These are phyloP conservation scores for Dothideomycetes sp. DNA, from an alignment of 2,329 filamentous ascomycete species.

Conservation along the genomic window DNA sequence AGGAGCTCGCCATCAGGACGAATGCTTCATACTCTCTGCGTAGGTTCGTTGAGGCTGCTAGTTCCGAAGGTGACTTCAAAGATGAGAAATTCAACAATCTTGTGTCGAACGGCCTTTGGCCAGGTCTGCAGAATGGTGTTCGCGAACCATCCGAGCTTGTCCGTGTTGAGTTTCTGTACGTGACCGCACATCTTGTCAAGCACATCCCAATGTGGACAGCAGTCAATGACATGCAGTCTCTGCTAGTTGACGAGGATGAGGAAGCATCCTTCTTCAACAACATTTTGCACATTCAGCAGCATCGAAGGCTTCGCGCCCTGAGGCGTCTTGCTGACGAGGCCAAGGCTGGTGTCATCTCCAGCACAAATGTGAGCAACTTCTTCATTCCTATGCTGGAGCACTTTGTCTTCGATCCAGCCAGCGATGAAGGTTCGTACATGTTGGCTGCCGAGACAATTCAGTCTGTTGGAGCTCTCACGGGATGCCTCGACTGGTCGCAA, in stretches of 20 bases:
- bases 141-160: constrained; percentile 74
- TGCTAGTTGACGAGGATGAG: constrained; percentile 63
- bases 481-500: constrained; percentile 78
- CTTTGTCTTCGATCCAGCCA: constrained; percentile 75
- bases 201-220: constrained; percentile 58
- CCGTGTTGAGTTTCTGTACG: constrained; percentile 66
- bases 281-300: constrained; percentile 78
- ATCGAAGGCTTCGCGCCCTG: constrained; percentile 74
- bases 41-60: constrained; percentile 56
- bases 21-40: constrained; percentile 76
- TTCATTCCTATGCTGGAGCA: constrained; percentile 89
- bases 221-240: constrained; percentile 60
- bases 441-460: constrained; percentile 77
- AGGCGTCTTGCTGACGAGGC: constrained; percentile 64
- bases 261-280: constrained; percentile 87
- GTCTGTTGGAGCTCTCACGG: constrained; percentile 63
- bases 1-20: constrained; percentile 75
- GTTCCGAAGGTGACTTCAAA: constrained; percentile 33
- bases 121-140: constrained; percentile 64
- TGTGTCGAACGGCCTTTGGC: constrained; percentile 56
- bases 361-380: constrained; percentile 72
- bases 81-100: constrained; percentile 45
- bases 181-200: constrained; percentile 69
- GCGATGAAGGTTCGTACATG: constrained; percentile 68
- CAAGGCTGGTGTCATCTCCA: constrained; percentile 51